Percentiles rank a stretch among this genome's conserved stretches.
Evolutionary conservation across 108 stramenopile genomes (phyloP).

Genomic region (Nitzschia palea): DNA sequence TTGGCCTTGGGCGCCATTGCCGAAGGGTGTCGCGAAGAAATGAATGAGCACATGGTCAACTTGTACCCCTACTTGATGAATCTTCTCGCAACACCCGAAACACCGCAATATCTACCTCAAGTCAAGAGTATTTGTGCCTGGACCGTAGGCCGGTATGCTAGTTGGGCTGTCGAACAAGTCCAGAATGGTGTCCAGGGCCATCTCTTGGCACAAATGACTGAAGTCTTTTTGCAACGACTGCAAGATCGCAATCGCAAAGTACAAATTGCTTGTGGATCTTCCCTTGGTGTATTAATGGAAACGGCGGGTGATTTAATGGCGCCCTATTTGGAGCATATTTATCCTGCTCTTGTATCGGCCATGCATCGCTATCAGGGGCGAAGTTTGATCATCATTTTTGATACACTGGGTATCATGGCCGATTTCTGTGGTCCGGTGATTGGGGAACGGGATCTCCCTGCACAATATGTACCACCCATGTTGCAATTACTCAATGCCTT

Average conservation of each 20-base stretch:
- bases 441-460: constrained; percentile 75
- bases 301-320: constrained; percentile 76
- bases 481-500: constrained; percentile 62
- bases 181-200: constrained; percentile 57
- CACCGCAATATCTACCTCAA: constrained; percentile 66
- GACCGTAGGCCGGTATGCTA: constrained; percentile 80
- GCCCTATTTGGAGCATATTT: constrained; percentile 82
- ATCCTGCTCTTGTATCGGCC: constrained; percentile 60
- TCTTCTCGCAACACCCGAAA: constrained; percentile 49
- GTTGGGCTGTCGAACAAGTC: constrained; percentile 82
- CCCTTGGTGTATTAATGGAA: constrained; percentile 83
- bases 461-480: constrained; percentile 74
- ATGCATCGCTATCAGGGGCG: constrained; percentile 70
- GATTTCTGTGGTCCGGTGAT: constrained; percentile 77
- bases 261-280: constrained; percentile 83
- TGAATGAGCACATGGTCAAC: constrained; percentile 66
- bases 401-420: constrained; percentile 85
- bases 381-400: constrained; percentile 81
- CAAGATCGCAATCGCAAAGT: constrained; percentile 77
- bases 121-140: constrained; percentile 83
- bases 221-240: constrained; percentile 66
- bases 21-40: constrained; percentile 81
- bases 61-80: constrained; percentile 83
- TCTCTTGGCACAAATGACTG: constrained; percentile 69
- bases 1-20: constrained; percentile 89